Base-by-base conservation (phyloP, 768 basidiomycete species). In the Candolleomyces efflorescens region DNA sequence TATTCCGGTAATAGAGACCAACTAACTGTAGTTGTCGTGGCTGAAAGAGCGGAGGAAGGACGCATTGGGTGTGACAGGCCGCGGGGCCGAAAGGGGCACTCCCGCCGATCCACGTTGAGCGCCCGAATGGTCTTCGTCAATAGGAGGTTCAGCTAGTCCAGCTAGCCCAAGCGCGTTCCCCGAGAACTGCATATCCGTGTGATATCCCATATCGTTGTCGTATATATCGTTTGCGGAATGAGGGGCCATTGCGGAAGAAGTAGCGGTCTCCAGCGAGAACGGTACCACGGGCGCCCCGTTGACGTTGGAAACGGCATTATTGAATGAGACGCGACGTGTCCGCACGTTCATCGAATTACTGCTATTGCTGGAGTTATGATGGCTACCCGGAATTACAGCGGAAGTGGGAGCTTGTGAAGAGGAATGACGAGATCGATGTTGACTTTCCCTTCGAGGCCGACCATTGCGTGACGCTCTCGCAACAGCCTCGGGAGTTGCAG, bases 31-130 rank as follows among this genome's bases (percentile, higher is more conserved):
- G 53, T 37, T 54, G 23, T 70, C 71, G 32, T 62, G 59, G 57
- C 68, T 71, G 61, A 69, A 73, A 13, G 71, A 69, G 44, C 71
- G 62, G 59, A 74, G 60, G 54, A 74, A 70, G 44, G 58, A 45
- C 18, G 62, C 63, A 41, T 60, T 67, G 4, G 72, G 64, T 5
- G 66, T 62, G 22, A 69, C 63, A 10, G 75, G 75, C 20, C 68
- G 72, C 1, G 74, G 75, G 5, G 73, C 71, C 46, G 62, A 68
- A 47, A 75, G 71, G 6, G 57, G 58, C 22, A 63, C 51, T 0
- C 32, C 32, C 32, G 32, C 32, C 32, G 32, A 32, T 32, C 66
- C 41, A n/a, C 61, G 41, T 17, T 20, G 15, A 17, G 17, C 18
- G 18, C 15, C 61, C 2, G 63, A 60, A 26, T 62, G 50, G 27